Conservation (phyloP, 2,329 filamentous ascomycete genomes). For the Fusarium sp. region DNA sequence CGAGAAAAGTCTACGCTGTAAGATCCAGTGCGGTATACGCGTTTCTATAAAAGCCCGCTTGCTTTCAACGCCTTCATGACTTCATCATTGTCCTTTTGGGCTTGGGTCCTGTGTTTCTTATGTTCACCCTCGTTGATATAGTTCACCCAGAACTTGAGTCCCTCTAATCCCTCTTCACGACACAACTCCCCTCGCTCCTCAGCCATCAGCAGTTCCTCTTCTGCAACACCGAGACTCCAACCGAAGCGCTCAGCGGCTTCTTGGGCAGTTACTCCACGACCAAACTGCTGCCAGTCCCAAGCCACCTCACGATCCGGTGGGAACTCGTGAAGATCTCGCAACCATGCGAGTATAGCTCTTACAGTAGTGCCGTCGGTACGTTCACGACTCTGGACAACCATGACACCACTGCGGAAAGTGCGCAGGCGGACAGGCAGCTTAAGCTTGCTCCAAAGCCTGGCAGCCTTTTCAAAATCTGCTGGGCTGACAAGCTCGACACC, state of each 20-base stretch:
- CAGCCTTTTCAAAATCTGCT: slow-evolving; percentile 90
- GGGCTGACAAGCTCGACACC: slow-evolving; percentile 96
- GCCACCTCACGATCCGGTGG: slow-evolving; percentile 71
- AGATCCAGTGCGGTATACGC: slow-evolving; percentile 4
- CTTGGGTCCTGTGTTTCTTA: slow-evolving; percentile 45
- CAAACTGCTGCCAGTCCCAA: slow-evolving; percentile 84
- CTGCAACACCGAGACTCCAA: slow-evolving; percentile 96
- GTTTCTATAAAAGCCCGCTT: slow-evolving; percentile 49
- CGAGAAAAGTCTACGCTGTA: slow-evolving; percentile 17
- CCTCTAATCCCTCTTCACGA: slow-evolving; percentile 91
- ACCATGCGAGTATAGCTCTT: slow-evolving; percentile 78
- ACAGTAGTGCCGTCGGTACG: slow-evolving; percentile 93
- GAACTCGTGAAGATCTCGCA: slow-evolving; percentile 76
- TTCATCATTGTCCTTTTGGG: slow-evolving; percentile 53
- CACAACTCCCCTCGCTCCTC: slow-evolving; percentile 90
- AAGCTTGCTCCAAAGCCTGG: slow-evolving; percentile 86
- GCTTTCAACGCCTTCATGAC: slow-evolving; percentile 58
- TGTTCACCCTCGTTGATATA: slow-evolving; percentile 62
- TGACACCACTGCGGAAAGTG: slow-evolving; percentile 91
- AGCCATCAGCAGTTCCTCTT: slow-evolving; percentile 96
- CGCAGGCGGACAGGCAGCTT: slow-evolving; percentile 87
- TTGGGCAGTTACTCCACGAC: slow-evolving; percentile 87
- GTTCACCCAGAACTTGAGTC: slow-evolving; percentile 94
- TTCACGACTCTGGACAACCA: slow-evolving; percentile 90
- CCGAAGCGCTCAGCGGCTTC: slow-evolving; percentile 91